These are phyloP conservation scores for Fragilaria crotonensis DNA, from an alignment of 108 stramenopile species.

Conservation along the genomic window DNA sequence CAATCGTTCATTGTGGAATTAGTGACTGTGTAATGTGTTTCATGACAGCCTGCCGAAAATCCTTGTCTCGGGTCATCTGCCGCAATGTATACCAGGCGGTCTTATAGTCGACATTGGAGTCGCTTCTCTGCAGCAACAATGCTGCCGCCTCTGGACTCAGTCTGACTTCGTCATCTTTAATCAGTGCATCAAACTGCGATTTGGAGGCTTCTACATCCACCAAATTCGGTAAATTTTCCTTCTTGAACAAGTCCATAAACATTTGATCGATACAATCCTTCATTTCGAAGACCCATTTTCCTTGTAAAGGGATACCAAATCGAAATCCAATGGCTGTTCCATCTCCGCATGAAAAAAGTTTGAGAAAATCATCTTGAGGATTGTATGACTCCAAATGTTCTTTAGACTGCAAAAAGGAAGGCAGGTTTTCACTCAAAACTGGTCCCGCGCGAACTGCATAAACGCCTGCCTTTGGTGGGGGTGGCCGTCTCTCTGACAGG, in stretches of 20 bases:
- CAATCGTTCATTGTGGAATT: neutral
- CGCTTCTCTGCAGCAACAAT: slow-evolving; percentile 40
- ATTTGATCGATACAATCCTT: slow-evolving; percentile 73
- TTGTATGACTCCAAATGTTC: slow-evolving; percentile 26
- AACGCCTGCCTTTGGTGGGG: slow-evolving; percentile 82
- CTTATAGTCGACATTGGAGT: slow-evolving; percentile 65
- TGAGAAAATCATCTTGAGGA: slow-evolving; percentile 83
- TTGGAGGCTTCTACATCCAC: slow-evolving; percentile 34
- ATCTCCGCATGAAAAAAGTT: slow-evolving; percentile 77
- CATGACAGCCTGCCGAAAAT: slow-evolving; percentile 44
- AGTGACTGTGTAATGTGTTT: neutral
- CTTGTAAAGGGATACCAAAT: slow-evolving; percentile 75
- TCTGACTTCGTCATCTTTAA: slow-evolving; percentile 2
- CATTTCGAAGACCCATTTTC: slow-evolving; percentile 82
- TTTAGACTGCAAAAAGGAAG: slow-evolving; percentile 24
- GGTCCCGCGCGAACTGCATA: slow-evolving; percentile 87
- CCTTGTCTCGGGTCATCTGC: slow-evolving; percentile 54
- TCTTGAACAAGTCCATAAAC: slow-evolving; percentile 75
- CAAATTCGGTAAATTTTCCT: slow-evolving; percentile 29
- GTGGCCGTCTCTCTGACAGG: slow-evolving; percentile 11
- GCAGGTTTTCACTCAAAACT: slow-evolving; percentile 67
- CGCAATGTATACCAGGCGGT: slow-evolving; percentile 57
- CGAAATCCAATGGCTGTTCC: slow-evolving; percentile 84
- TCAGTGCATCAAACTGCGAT: slow-evolving; percentile 50
- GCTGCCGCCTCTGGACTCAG: slow-evolving; percentile 46